These are phyloP conservation scores for Cichorium intybus DNA, from an alignment of 140 eudicot genomes.

Conservation along the genomic window DNA sequence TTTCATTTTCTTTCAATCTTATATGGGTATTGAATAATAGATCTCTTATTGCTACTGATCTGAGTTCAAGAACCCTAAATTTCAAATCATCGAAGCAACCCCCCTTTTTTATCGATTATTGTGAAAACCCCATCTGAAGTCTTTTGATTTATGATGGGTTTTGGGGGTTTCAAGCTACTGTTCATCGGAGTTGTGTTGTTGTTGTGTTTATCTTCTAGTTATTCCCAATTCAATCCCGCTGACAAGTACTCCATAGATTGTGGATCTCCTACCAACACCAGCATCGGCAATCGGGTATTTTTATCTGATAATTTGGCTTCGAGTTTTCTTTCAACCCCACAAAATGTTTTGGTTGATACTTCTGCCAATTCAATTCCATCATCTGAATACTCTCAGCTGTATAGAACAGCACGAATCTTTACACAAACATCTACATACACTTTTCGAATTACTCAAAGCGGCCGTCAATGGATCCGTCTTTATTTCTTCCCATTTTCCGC, in stretches of 20 bases:
- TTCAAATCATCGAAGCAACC: conserved; percentile 6
- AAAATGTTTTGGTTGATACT: conserved; percentile 51
- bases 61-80: conserved; percentile 11
- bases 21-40: background rate
- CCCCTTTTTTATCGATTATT: background rate
- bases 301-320: conserved; percentile 68
- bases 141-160: conserved; percentile 40
- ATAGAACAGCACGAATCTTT: conserved; percentile 66
- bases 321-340: conserved; percentile 52
- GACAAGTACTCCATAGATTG: conserved; percentile 62
- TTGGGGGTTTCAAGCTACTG: conserved; percentile 12
- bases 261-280: conserved; percentile 62
- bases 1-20: conserved; percentile 16
- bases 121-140: conserved; percentile 4
- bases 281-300: conserved; percentile 43
- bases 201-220: conserved; percentile 19
- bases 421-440: conserved; percentile 44
- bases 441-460: conserved; percentile 50
- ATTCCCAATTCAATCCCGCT: conserved; percentile 46
- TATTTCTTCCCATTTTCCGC: conserved; percentile 57
- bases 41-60: conserved; percentile 14
- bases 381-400: conserved; percentile 42
- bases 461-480: conserved; percentile 83
- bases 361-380: conserved; percentile 41
- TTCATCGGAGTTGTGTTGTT: conserved; percentile 29